Evolutionary conservation across 352 stramenopile species (phyloP).

Genomic region (Phytophthora cryptogea): DNA sequence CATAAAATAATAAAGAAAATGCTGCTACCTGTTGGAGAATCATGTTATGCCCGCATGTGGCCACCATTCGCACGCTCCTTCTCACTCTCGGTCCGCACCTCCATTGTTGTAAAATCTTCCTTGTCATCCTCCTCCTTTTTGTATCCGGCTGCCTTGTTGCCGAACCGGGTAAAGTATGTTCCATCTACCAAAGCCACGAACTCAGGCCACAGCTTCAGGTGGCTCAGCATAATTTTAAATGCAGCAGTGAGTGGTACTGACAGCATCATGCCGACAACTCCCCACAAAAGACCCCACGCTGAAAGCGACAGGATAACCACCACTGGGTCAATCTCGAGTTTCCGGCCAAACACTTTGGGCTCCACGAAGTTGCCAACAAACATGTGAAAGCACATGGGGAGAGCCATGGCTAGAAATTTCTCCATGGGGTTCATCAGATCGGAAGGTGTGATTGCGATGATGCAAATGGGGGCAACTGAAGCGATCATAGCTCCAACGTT

Average conservation of each 20-base stretch:
- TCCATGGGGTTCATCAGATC: conserved; percentile 90
- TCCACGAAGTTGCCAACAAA: conserved; percentile 91
- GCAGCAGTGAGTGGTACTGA: conserved; percentile 84
- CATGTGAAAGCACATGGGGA: conserved; percentile 90
- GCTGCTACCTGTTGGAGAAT: conserved; percentile 27
- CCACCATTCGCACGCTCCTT: conserved; percentile 48
- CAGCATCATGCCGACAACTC: conserved; percentile 90
- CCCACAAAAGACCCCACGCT: conserved; percentile 87
- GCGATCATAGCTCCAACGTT: conserved; percentile 91
- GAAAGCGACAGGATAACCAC: conserved; percentile 89
- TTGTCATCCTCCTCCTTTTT: conserved; percentile 81
- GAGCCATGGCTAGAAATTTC: conserved; percentile 84
- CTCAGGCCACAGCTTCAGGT: conserved; percentile 86
- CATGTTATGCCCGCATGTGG: conserved; percentile 45
- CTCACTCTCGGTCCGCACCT: conserved; percentile 75
- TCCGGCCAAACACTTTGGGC: conserved; percentile 85
- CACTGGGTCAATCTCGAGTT: conserved; percentile 87
- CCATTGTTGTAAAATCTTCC: conserved; percentile 79
- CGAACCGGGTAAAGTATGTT: conserved; percentile 85
- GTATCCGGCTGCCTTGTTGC: conserved; percentile 58
- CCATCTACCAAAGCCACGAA: conserved; percentile 88
- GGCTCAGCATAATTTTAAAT: conserved; percentile 88
- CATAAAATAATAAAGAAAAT: conserved; percentile 20
- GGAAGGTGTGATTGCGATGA: conserved; percentile 86
- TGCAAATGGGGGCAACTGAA: conserved; percentile 79